phyloP scores from a whole-genome alignment of 768 basidiomycete genomes.

The Tylopilus intermedius region DNA sequence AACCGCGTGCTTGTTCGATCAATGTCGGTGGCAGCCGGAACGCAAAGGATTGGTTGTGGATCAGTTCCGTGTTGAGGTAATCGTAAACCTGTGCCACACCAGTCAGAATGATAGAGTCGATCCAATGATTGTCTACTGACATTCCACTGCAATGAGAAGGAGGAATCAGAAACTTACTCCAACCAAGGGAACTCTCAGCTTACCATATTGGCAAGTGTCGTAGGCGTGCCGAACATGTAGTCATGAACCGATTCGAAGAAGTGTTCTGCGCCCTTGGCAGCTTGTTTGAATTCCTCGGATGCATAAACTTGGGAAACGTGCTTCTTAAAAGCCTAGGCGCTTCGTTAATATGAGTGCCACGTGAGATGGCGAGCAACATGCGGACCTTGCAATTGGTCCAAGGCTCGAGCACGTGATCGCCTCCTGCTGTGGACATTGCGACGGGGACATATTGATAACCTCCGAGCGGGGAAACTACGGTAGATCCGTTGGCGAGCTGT shows the following conservation, averaged over 20 bases:
- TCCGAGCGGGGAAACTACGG: slow-evolving; percentile 66
- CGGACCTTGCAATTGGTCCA: slow-evolving; percentile 62
- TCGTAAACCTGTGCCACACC: slow-evolving; percentile 55
- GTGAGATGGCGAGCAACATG: slow-evolving; percentile 32
- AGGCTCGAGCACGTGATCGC: slow-evolving; percentile 75
- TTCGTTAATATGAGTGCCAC: slow-evolving; percentile 23
- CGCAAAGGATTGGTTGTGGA: slow-evolving; percentile 78
- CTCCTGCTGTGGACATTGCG: slow-evolving; percentile 40
- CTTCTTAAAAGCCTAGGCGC: slow-evolving; percentile 53
- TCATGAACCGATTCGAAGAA: slow-evolving; percentile 65
- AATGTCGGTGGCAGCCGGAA: slow-evolving; percentile 69
- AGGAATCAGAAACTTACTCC: slow-evolving; percentile 10
- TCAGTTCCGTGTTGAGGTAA: slow-evolving; percentile 71
- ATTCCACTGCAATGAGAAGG: slow-evolving; percentile 56
- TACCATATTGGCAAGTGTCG: slow-evolving; percentile 61
- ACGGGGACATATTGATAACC: slow-evolving; percentile 88
- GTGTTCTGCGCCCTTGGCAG: slow-evolving; percentile 47
- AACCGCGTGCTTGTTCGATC: slow-evolving; percentile 65
- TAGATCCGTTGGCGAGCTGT: slow-evolving; percentile 71
- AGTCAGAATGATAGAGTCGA: slow-evolving; percentile 9
- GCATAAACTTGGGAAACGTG: slow-evolving; percentile 59
- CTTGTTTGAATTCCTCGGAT: slow-evolving; percentile 61
- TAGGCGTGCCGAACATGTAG: slow-evolving; percentile 63
- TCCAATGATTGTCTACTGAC: slow-evolving; percentile 37
- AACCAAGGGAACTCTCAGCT: slow-evolving; percentile 23